Evolutionary conservation across 495 filamentous ascomycete species (phyloP).

Genomic region (Daldinia decipiens): DNA sequence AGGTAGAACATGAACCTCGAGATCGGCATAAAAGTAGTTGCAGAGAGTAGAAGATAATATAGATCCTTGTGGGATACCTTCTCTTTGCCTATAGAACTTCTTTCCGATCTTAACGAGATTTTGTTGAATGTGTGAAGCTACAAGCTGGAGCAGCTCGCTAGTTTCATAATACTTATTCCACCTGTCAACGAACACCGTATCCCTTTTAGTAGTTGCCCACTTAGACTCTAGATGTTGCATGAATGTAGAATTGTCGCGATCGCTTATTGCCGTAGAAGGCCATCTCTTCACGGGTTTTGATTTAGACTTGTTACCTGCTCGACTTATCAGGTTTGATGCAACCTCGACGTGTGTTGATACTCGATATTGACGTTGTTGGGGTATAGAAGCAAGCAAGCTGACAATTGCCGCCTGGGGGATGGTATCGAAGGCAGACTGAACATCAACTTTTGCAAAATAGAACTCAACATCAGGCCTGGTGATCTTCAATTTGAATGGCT

Average conservation of each 20-base stretch:
- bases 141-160: slow-evolving; percentile 71
- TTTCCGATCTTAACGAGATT: slow-evolving; percentile 92
- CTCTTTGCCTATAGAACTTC: slow-evolving; percentile 86
- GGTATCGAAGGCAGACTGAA: slow-evolving; percentile 92
- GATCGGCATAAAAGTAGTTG: slow-evolving; percentile 91
- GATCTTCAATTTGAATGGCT: slow-evolving; percentile 69
- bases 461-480: slow-evolving; percentile 39
- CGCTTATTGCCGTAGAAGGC: slow-evolving; percentile 66
- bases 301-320: slow-evolving; percentile 30
- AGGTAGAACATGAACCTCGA: slow-evolving; percentile 73
- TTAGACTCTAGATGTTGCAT: slow-evolving; percentile 63
- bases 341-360: slow-evolving; percentile 80
- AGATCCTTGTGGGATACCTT: slow-evolving; percentile 93
- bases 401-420: slow-evolving; percentile 86
- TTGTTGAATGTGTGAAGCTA: slow-evolving; percentile 78
- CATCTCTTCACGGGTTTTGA: slow-evolving; percentile 70
- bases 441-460: slow-evolving; percentile 93
- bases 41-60: slow-evolving; percentile 86
- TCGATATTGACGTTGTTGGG: slow-evolving; percentile 73
- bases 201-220: slow-evolving; percentile 59
- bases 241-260: slow-evolving; percentile 63
- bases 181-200: slow-evolving; percentile 81
- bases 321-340: slow-evolving; percentile 54
- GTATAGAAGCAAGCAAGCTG: slow-evolving; percentile 68
- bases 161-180: slow-evolving; percentile 63